Percentiles rank a stretch among this genome's conserved stretches.
phyloP scores from a whole-genome alignment of 2,329 filamentous ascomycete species.

The Clonostachys solani region DNA sequence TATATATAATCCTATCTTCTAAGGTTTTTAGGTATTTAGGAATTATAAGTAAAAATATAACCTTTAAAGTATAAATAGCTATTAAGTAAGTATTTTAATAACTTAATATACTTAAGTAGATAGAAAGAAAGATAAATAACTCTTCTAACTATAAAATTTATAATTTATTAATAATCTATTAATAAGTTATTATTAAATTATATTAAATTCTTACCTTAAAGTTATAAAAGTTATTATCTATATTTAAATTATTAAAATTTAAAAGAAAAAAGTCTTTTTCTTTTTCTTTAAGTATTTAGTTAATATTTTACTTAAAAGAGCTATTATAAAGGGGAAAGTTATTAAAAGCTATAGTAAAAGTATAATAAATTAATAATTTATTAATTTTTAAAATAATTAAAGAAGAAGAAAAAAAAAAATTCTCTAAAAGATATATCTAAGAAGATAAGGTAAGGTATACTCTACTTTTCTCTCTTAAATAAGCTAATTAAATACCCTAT shows the following conservation, averaged over 20 bases:
- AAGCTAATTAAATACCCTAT: background rate
- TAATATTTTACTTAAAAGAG: background rate
- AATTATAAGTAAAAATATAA: too few species aligned
- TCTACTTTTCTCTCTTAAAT: too few species aligned
- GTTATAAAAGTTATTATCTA: background rate
- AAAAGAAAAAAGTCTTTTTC: background rate
- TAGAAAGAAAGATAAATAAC: background rate
- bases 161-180: background rate
- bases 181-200: too few species aligned
- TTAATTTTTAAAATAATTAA: too few species aligned
- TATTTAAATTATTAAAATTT: background rate
- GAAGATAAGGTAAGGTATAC: too few species aligned
- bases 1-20: too few species aligned
- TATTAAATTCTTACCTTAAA: background rate
- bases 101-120: background rate
- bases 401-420: too few species aligned
- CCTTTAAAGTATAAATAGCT: background rate
- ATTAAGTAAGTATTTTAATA: background rate
- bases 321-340: background rate
- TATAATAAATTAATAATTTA: too few species aligned
- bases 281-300: background rate
- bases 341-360: too few species aligned
- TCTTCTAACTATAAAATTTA: background rate
- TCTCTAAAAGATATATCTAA: too few species aligned
- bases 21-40: too few species aligned